Evolutionary conservation across 495 filamentous ascomycete genomes (phyloP), one percentile per base, ranked within the genome.

Genomic region (Poronia punctata): DNA sequence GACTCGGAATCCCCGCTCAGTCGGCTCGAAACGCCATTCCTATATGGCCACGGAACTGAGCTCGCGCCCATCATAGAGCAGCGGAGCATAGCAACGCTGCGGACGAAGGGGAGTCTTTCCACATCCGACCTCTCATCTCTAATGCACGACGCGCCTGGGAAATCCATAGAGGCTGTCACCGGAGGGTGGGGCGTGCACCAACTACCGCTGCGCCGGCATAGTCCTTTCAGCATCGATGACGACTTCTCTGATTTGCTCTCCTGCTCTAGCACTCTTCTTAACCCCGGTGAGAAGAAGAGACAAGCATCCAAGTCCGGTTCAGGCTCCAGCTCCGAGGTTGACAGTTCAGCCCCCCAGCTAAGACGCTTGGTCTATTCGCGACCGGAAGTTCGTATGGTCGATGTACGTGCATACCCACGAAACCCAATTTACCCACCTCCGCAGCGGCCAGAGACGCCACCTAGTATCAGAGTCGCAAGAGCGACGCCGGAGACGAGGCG

Each of bases 1-100:
- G 48, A 50, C 14, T 49, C 47, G 0, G 51, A 54, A 24, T 52
- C 40, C 23, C 55, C 49, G 16, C 54, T 54, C 33, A 46, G 42
- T 4, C 41, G 36, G 9, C 37, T 49, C 17, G 40, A 48, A 15
- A 55, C 50, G 0, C 46, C 56, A 9, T 65, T 67, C 31, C 43
- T 60, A 7, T 67, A 67, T 42, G 64, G 64, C 23, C 54, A 54
- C 38, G 64, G 64, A 11, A 67, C 64, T 0, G 45, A 59, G 9
- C 53, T 67, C 15, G 53, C 56, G 12, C 61, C 64, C 6, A 67
- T 67, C 42, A 46, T 54, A 15, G 64, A 67, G 45, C 61, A 65
- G 49, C 58, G 62, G 15, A 63, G 60, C 43, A 46, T 49, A 33
- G 34, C 53, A 8, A 59, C 56, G 6, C 36, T 59, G 10, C 56